phyloP scores from a whole-genome alignment of 768 basidiomycete genomes.

The Auricularia cornea region DNA sequence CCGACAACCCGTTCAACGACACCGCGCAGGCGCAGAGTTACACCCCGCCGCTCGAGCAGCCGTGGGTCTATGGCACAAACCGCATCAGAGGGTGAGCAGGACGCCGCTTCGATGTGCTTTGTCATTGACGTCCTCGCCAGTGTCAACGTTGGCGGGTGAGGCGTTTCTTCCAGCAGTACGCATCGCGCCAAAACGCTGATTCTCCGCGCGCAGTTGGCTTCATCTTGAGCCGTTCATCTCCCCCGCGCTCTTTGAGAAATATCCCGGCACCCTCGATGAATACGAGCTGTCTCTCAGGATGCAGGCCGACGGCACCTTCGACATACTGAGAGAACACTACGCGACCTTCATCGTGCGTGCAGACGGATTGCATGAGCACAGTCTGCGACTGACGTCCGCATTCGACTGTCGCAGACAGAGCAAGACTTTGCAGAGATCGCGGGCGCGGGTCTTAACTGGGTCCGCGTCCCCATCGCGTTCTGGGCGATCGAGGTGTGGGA shows the following conservation, averaged over 20 bases:
- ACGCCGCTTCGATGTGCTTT: neutral
- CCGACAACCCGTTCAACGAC: slow-evolving; percentile 76
- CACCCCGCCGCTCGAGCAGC: slow-evolving; percentile 75
- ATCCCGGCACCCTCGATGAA: slow-evolving; percentile 55
- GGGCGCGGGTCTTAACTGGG: slow-evolving; percentile 86
- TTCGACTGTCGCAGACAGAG: slow-evolving; percentile 56
- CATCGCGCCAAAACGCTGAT: no score
- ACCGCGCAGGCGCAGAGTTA: slow-evolving; percentile 75
- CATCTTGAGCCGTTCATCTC: slow-evolving; percentile 63
- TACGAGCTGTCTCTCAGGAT: slow-evolving; percentile 71
- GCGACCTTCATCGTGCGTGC: slow-evolving; percentile 78
- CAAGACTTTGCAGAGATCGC: slow-evolving; percentile 92
- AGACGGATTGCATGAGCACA: neutral
- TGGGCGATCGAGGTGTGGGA: slow-evolving; percentile 85
- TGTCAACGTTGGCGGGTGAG: slow-evolving; percentile 88
- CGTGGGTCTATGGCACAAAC: slow-evolving; percentile 70
- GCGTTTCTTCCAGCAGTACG: no score
- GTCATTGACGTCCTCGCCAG: slow-evolving; percentile 19
- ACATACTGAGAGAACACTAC: slow-evolving; percentile 79
- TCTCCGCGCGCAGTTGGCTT: slow-evolving; percentile 54
- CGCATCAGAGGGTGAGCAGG: slow-evolving; percentile 60
- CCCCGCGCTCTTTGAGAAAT: slow-evolving; percentile 69
- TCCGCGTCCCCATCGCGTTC: slow-evolving; percentile 82
- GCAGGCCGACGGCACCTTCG: slow-evolving; percentile 56
- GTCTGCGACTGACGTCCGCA: no score